A percentile compares a stretch with the other conserved stretches of the same genome.
Evolutionary conservation across 352 stramenopile species (phyloP).

Genomic region (Phytopythium aichiense): DNA sequence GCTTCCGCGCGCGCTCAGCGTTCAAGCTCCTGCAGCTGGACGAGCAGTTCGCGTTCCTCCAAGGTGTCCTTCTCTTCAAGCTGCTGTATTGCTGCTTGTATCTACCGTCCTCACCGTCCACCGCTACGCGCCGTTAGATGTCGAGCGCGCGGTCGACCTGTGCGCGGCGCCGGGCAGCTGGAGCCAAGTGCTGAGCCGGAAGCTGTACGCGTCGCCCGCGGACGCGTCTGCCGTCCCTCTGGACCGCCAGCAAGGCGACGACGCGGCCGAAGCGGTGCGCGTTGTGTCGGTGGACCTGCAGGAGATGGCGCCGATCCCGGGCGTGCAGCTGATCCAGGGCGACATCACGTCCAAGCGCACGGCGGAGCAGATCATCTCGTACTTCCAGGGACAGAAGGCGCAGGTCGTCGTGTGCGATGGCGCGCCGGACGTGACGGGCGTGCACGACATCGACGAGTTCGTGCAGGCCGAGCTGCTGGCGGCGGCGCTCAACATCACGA

Average conservation of each 20-base stretch:
- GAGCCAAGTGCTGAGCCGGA: constrained; percentile 95
- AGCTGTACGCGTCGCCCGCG: constrained; percentile 63
- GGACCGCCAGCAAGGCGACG: background rate
- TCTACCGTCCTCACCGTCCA: background rate
- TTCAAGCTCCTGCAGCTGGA: constrained; percentile 99
- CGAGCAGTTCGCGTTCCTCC: constrained; percentile 96
- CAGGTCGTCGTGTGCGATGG: constrained; percentile 99
- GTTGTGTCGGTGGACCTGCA: constrained; percentile 99
- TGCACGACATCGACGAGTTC: constrained; percentile 99
- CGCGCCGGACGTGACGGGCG: constrained; percentile 98
- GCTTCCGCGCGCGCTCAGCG: constrained; percentile 95
- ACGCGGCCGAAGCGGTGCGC: constrained; percentile 38
- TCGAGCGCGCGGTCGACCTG: constrained; percentile 95
- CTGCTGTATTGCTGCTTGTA: background rate
- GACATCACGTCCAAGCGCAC: constrained; percentile 96
- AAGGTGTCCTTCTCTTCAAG: constrained; percentile 13
- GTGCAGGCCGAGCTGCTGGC: constrained; percentile 96
- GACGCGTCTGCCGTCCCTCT: constrained; percentile 6
- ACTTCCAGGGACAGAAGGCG: constrained; percentile 92
- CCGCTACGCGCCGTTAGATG: constrained; percentile 24
- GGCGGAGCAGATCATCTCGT: constrained; percentile 93
- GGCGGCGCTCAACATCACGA: constrained; percentile 97
- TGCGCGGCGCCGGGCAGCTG: constrained; percentile 98
- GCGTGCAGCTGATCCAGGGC: constrained; percentile 95
- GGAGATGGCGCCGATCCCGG: constrained; percentile 97